A percentile compares a stretch with the other conserved stretches of the same genome.
These are phyloP conservation scores for Sporothrix inflata DNA, from an alignment of 2,329 filamentous ascomycete genomes.

Conservation along the genomic window DNA sequence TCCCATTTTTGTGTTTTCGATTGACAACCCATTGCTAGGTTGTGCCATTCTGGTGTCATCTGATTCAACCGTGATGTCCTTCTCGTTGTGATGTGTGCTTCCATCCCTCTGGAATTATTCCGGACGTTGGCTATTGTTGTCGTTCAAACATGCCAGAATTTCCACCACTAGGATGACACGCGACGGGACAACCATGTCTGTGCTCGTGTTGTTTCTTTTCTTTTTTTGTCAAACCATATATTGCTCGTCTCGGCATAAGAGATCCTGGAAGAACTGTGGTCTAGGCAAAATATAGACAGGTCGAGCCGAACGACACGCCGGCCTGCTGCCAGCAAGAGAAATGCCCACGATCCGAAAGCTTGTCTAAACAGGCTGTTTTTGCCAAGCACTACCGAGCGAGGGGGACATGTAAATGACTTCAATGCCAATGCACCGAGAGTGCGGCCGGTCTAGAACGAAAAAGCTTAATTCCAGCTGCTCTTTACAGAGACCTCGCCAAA, in stretches of 20 bases:
- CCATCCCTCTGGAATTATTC: neutral
- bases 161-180: neutral
- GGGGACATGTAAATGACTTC: neutral
- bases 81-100: neutral
- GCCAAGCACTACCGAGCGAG: conserved; percentile 3
- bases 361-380: neutral
- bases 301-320: neutral
- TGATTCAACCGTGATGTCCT: neutral
- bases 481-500: neutral
- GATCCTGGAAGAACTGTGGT: neutral
- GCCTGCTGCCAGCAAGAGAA: neutral
- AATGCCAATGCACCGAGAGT: conserved; percentile 7
- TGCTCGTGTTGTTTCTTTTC: neutral
- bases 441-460: conserved; percentile 13
- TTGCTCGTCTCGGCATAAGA: neutral
- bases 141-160: neutral
- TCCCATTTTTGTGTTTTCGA: neutral
- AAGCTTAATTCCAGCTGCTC: conserved; percentile 3
- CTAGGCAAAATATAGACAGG: conserved; percentile 1
- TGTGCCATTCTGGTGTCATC: neutral
- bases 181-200: neutral
- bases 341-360: neutral
- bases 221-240: neutral
- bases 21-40: neutral
- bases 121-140: neutral